phyloP scores from a whole-genome alignment of 331 rosid species.

The Pyrus hybrid region DNA sequence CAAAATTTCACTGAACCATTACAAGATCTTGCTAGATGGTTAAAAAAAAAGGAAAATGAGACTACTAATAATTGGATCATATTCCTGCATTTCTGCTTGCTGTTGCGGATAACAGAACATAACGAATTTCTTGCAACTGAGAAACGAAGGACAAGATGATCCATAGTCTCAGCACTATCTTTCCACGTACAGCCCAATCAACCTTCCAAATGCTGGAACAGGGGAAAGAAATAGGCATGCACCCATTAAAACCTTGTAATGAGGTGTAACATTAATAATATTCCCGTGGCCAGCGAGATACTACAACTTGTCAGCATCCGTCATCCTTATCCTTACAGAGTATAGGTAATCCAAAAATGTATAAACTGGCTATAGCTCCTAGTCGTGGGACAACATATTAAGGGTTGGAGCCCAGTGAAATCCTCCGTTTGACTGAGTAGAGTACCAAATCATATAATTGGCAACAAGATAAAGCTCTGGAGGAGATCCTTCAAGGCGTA shows the following conservation, averaged over 20 bases:
- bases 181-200: neutral
- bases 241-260: neutral
- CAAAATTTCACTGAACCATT: neutral
- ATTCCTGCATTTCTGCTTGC: neutral
- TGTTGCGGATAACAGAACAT: neutral
- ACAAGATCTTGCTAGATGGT: neutral
- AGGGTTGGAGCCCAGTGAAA: neutral
- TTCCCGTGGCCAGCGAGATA: neutral
- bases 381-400: neutral
- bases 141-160: neutral
- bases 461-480: neutral
- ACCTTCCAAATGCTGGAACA: neutral
- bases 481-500: neutral
- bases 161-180: neutral
- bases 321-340: neutral
- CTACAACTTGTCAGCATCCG: neutral
- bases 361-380: neutral
- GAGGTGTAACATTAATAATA: neutral
- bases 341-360: neutral
- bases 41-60: neutral
- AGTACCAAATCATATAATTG: neutral
- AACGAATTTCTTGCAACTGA: neutral
- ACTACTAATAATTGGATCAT: neutral
- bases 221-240: neutral
- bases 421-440: neutral